Evolutionary conservation across 208 protist genomes (phyloP).

Genomic region (Endotrypanum monterogeii): DNA sequence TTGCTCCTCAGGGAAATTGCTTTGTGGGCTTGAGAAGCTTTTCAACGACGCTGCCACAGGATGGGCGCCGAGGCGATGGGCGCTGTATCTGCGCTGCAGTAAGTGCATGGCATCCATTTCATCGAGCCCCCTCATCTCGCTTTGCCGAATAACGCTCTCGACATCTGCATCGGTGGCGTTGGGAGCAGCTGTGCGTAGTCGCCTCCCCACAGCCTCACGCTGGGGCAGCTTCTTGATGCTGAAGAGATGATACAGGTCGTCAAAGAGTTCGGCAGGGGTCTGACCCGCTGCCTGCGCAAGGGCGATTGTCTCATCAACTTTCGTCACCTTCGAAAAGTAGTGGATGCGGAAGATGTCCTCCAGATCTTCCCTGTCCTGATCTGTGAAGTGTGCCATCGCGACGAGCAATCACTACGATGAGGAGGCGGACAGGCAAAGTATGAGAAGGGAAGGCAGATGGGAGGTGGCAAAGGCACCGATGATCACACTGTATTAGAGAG

Average conservation of each 20-base stretch:
- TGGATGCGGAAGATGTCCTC: constrained; percentile 56
- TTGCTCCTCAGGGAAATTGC: neutral
- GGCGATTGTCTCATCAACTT: constrained; percentile 31
- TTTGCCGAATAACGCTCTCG: constrained; percentile 38
- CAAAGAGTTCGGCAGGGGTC: constrained; percentile 32
- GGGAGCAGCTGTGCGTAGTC: constrained; percentile 36
- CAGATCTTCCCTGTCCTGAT: constrained; percentile 48
- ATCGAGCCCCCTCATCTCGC: constrained; percentile 46
- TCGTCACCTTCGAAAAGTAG: constrained; percentile 51
- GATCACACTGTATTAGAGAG: neutral
- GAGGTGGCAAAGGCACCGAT: neutral
- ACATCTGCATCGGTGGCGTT: constrained; percentile 39
- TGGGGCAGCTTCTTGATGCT: constrained; percentile 39
- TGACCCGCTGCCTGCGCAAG: constrained; percentile 24
- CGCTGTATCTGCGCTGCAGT: constrained; percentile 29
- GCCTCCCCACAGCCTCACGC: constrained; percentile 30
- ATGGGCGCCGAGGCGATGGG: constrained; percentile 6
- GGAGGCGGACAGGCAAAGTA: neutral
- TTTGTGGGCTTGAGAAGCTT: neutral
- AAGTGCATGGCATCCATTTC: constrained; percentile 42
- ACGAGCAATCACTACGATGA: neutral
- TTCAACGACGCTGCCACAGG: neutral
- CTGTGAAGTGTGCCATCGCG: constrained; percentile 21
- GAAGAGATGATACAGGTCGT: constrained; percentile 48
- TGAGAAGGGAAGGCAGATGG: neutral